Conservation (phyloP, 305 asterid genomes). For the Fraxinus angustifolia region DNA sequence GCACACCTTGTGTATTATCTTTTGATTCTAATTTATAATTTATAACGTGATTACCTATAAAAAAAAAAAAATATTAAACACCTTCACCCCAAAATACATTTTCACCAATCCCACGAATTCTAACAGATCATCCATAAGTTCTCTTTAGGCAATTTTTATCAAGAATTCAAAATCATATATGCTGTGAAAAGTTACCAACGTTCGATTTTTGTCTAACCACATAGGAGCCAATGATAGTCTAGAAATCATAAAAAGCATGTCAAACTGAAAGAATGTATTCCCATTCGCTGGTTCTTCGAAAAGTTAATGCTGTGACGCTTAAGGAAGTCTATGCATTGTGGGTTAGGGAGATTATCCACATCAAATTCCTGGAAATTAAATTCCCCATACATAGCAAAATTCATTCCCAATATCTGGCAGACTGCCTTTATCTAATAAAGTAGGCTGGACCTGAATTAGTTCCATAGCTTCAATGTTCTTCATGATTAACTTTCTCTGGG, state of each 20-base stretch:
- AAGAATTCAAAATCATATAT: neutral
- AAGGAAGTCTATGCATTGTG: neutral
- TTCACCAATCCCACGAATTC: neutral
- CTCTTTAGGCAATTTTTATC: neutral
- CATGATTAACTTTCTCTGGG: neutral
- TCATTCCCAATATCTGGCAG: neutral
- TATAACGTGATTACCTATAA: no score
- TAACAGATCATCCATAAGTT: neutral
- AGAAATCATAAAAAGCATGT: neutral
- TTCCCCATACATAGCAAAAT: neutral
- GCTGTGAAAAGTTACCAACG: neutral
- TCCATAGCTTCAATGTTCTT: neutral
- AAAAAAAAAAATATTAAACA: no score
- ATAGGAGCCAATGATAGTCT: neutral
- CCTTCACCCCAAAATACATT: neutral
- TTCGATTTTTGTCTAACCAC: neutral
- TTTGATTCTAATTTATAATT: no score
- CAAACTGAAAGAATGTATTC: neutral
- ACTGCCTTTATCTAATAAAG: neutral
- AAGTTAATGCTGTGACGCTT: neutral
- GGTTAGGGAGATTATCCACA: neutral
- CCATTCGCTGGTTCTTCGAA: neutral
- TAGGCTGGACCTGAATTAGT: neutral
- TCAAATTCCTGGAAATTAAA: neutral
- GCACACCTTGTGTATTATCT: no score